Conservation (phyloP, 2,329 filamentous ascomycete species). For the Neoarthrinium moseri region DNA sequence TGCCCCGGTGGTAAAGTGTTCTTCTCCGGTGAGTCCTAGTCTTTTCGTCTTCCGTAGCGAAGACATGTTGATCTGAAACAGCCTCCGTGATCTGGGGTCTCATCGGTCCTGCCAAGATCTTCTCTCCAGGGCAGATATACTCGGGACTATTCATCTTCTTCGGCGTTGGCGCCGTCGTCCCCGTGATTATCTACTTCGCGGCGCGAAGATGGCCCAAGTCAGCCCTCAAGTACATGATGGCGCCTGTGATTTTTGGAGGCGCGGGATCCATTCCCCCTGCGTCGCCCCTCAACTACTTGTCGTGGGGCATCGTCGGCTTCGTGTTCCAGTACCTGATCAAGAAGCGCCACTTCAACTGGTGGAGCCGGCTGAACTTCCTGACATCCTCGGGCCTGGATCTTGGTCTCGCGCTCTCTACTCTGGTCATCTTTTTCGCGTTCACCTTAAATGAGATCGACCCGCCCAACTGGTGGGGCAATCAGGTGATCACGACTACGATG, state of each 20-base stretch:
- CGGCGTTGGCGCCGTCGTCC: slow-evolving; percentile 50
- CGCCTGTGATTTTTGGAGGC: slow-evolving; percentile 63
- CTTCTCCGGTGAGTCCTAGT: slow-evolving; percentile 49
- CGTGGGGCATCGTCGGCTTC: slow-evolving; percentile 71
- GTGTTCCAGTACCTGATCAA: slow-evolving; percentile 70
- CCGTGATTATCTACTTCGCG: slow-evolving; percentile 50
- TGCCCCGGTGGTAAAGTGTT: slow-evolving; percentile 65
- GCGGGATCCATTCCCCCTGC: slow-evolving; percentile 60
- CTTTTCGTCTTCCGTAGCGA: not conserved
- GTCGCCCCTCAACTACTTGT: slow-evolving; percentile 71
- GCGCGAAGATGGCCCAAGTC: slow-evolving; percentile 51
- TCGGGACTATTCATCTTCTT: slow-evolving; percentile 60
- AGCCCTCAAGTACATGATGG: slow-evolving; percentile 52
- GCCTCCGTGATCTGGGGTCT: slow-evolving; percentile 69
- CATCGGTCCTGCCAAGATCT: slow-evolving; percentile 62
- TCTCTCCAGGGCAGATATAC: slow-evolving; percentile 63
- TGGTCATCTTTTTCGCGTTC: slow-evolving; percentile 70
- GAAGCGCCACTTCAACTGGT: slow-evolving; percentile 65
- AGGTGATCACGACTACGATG: slow-evolving; percentile 57
- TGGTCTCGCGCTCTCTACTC: slow-evolving; percentile 64
- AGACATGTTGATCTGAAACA: slow-evolving; percentile 11
- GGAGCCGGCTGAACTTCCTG: slow-evolving; percentile 72
- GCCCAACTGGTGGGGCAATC: slow-evolving; percentile 70
- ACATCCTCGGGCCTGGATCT: slow-evolving; percentile 69
- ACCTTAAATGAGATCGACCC: slow-evolving; percentile 60